Evolutionary conservation across 2,329 filamentous ascomycete species (phyloP).

Genomic region (Botrytis porri): DNA sequence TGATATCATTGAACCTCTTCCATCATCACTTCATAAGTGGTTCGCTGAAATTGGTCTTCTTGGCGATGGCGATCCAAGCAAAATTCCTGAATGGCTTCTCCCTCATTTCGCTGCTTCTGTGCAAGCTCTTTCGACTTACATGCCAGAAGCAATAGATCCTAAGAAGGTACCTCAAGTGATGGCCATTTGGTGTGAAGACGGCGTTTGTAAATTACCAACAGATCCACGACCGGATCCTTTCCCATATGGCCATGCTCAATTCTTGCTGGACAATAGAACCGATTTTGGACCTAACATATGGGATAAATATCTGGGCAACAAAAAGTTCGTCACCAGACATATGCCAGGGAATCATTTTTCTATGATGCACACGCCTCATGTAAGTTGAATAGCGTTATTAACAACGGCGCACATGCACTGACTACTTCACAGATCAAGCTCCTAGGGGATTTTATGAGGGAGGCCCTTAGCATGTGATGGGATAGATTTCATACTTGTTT

Average conservation of each 20-base stretch:
- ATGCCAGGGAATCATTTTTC: constrained; percentile 30
- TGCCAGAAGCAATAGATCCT: constrained; percentile 12
- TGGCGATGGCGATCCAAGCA: constrained; percentile 50
- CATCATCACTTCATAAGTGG: constrained; percentile 51
- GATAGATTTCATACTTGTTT: neutral
- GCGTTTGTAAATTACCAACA: constrained; percentile 43
- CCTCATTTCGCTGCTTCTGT: constrained; percentile 15
- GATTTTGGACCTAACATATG: constrained; percentile 18
- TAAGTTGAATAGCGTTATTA: constrained; percentile 35
- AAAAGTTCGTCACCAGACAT: constrained; percentile 45
- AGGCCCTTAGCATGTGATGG: constrained; percentile 15
- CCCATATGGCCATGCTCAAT: constrained; percentile 18
- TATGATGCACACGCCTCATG: constrained; percentile 33
- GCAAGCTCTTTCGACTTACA: constrained; percentile 17
- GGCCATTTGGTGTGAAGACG: constrained; percentile 21
- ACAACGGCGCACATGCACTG: neutral
- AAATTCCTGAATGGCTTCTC: constrained; percentile 41
- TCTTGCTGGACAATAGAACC: constrained; percentile 19
- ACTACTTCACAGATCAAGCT: constrained; percentile 9
- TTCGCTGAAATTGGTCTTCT: constrained; percentile 71
- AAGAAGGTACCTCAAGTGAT: constrained; percentile 13
- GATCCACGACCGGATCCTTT: constrained; percentile 18
- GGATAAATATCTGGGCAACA: constrained; percentile 18
- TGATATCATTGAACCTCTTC: constrained; percentile 65
- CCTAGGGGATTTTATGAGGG: constrained; percentile 17